A percentile compares a stretch with the other conserved stretches of the same genome.
These are phyloP conservation scores for Phlegmacium glaucopus DNA, from an alignment of 768 basidiomycete genomes.

Conservation along the genomic window DNA sequence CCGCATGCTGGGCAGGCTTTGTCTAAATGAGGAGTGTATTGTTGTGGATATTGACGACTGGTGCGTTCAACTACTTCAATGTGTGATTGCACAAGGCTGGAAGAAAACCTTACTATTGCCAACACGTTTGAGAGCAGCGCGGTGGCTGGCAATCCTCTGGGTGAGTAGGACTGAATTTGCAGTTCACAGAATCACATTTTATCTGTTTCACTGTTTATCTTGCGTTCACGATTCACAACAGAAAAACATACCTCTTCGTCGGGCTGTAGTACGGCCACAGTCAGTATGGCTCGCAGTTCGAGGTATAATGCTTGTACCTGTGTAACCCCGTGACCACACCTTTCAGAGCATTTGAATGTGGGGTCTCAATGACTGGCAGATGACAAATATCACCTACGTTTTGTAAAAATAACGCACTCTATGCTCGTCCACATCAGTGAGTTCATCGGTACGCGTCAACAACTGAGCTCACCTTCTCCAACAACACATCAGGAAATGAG, in stretches of 20 bases:
- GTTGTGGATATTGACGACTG: constrained; percentile 63
- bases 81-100: constrained; percentile 1
- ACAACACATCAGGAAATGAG: constrained; percentile 46
- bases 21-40: constrained; percentile 65
- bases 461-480: constrained; percentile 48
- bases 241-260: constrained; percentile 49
- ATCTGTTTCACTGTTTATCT: constrained; percentile 37
- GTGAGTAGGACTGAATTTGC: constrained; percentile 63
- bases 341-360: constrained; percentile 19
- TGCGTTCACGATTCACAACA: constrained; percentile 6
- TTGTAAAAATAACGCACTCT: constrained; percentile 58
- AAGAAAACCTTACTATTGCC: constrained; percentile 60
- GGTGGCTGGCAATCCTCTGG: constrained; percentile 47
- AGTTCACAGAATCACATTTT: constrained; percentile 53
- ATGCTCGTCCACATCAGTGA: constrained; percentile 11
- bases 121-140: constrained; percentile 53
- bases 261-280: constrained; percentile 32
- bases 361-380: background rate
- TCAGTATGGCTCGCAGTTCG: constrained; percentile 1
- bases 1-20: constrained; percentile 54
- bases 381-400: constrained; percentile 32
- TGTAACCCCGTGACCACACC: constrained; percentile 53
- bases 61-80: constrained; percentile 17
- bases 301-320: constrained; percentile 33
- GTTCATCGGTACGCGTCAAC: background rate